These are phyloP conservation scores for Penicillium paradoxum DNA, from an alignment of 495 filamentous ascomycete genomes.

Conservation along the genomic window DNA sequence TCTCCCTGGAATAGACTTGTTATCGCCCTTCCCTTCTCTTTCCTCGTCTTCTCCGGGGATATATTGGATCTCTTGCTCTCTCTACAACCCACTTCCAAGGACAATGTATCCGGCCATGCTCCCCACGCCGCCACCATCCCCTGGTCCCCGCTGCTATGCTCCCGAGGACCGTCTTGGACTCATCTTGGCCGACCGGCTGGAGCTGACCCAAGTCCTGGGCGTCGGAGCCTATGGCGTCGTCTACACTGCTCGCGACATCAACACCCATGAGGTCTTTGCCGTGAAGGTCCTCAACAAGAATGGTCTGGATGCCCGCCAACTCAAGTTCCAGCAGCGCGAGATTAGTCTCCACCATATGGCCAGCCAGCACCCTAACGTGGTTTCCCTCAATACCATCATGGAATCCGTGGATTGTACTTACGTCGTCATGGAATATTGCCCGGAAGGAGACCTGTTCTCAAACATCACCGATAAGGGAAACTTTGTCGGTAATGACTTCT, in stretches of 20 bases:
- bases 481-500: slow-evolving; percentile 86
- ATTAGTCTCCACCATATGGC: slow-evolving; percentile 87
- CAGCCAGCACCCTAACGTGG: slow-evolving; percentile 85
- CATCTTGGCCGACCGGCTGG: slow-evolving; percentile 74
- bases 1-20: slow-evolving; percentile 3
- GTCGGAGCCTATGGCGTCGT: slow-evolving; percentile 96
- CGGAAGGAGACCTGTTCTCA: slow-evolving; percentile 93
- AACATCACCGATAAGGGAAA: slow-evolving; percentile 93
- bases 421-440: slow-evolving; percentile 95
- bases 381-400: slow-evolving; percentile 91
- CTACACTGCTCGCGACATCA: slow-evolving; percentile 86
- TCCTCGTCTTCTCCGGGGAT: neutral
- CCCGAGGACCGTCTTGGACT: slow-evolving; percentile 87
- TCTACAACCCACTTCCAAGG: slow-evolving; percentile 2
- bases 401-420: slow-evolving; percentile 90
- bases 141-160: slow-evolving; percentile 46
- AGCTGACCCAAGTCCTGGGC: slow-evolving; percentile 80
- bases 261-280: slow-evolving; percentile 77
- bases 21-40: neutral
- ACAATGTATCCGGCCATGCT: slow-evolving; percentile 50
- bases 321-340: slow-evolving; percentile 86
- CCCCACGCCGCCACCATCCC: slow-evolving; percentile 58
- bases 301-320: slow-evolving; percentile 80
- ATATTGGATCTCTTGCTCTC: slow-evolving; percentile 13
- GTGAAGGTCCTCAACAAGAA: slow-evolving; percentile 96